Base-by-base conservation (phyloP, 305 asterid genomes). In the Fraxinus baroniana region DNA sequence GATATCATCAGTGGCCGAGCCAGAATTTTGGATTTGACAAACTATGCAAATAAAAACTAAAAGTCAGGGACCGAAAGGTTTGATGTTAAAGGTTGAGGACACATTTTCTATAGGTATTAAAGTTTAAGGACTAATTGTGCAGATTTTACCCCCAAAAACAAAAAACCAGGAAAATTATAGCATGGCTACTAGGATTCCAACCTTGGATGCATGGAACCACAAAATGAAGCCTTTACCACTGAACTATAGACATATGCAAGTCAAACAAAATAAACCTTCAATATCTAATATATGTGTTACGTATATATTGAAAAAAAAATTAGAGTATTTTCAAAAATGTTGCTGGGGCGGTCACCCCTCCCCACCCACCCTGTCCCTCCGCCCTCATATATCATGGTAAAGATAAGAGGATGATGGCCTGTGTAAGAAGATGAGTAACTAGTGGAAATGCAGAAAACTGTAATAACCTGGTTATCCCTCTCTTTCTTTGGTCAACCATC, bases 401-500 rank as follows among this genome's bases (percentile, higher is more conserved):
- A 15, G 9, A n/a, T 46, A 44, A 76, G 12, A 24, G 33, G 62
- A 74, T 24, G 75, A 71, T 33, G 39, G 80, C 36, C 77, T 71
- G 32, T 79, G 66, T 37, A 74, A 28, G 77, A 24, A 2, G 32
- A 5, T 22, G 62, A 78, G 74, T 28, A 82, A 81, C 39, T 46
- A 80, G 57, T 49, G 26, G 72, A 81, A 72, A 72, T 71, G 84
- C 64, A 77, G 82, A 55, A 76, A 73, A 49, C 33, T 39, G 49
- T 24, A 24, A 22, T 74, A 44, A 78, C 68, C 83, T 52, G 82
- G 68, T 49, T 52, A 78, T 22, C 85, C 74, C 74, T 80, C 79
- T 73, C 78, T 82, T 84, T 72, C 86, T 64, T 81, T 77, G 57
- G 83, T 89, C 88, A 89, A 80, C 85, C 90, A 64, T 85, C 87